These are phyloP conservation scores for Ganoderma sp. DNA, from an alignment of 1,284 basidiomycete species.

Conservation along the genomic window DNA sequence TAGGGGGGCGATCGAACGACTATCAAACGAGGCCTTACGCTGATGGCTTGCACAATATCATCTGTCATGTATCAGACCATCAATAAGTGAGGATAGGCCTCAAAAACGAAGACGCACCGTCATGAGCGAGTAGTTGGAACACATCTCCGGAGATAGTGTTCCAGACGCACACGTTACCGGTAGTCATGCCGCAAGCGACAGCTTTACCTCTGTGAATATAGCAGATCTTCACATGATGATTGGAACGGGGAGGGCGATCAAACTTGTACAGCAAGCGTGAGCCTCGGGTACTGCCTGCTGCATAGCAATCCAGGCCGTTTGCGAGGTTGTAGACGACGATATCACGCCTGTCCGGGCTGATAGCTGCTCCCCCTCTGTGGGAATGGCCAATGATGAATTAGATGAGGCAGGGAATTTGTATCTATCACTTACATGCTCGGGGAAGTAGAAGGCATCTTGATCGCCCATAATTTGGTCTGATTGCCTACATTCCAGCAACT, in stretches of 20 bases:
- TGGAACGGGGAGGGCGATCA: not conserved
- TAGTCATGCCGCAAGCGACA: not conserved
- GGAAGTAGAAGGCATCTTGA: too few relatives aligned
- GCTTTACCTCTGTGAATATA: not conserved
- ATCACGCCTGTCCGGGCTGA: too few relatives aligned
- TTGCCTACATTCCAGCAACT: not conserved
- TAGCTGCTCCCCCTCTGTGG: too few relatives aligned
- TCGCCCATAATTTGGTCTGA: not conserved
- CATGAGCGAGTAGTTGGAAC: not conserved
- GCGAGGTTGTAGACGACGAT: not conserved
- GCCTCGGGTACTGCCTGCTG: not conserved
- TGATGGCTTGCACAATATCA: not conserved
- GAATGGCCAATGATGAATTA: too few relatives aligned
- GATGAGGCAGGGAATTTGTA: too few relatives aligned
- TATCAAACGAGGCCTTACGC: too few relatives aligned
- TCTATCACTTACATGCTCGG: too few relatives aligned
- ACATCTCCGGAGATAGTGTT: not conserved
- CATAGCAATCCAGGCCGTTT: not conserved
- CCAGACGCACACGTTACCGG: not conserved
- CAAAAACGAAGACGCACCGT: not conserved
- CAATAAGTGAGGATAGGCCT: not conserved
- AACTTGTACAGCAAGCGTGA: not conserved
- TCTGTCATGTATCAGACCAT: not conserved
- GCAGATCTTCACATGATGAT: not conserved
- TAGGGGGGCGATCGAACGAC: too few relatives aligned